A percentile compares a stretch with the other conserved stretches of the same genome.
phyloP scores from a whole-genome alignment of 2,329 filamentous ascomycete species.

The Talaromyces piceae region DNA sequence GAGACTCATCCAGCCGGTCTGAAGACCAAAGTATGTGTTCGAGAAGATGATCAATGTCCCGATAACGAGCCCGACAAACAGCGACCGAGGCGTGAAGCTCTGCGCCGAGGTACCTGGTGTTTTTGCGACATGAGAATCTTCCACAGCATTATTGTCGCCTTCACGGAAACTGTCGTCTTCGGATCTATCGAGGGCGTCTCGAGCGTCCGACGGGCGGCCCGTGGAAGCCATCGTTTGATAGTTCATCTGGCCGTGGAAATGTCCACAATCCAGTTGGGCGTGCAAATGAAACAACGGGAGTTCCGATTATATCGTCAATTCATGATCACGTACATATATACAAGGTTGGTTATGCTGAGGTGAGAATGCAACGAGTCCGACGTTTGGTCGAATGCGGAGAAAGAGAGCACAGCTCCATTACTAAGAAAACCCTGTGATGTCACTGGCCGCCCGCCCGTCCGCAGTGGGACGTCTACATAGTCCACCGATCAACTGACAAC shows the following conservation, averaged over 20 bases:
- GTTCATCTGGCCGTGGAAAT: constrained; percentile 20
- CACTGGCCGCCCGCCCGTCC: background rate
- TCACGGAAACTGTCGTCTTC: constrained; percentile 6
- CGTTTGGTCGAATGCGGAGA: background rate
- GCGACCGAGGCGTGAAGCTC: constrained; percentile 78
- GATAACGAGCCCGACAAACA: constrained; percentile 72
- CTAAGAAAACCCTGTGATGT: constrained; percentile 1
- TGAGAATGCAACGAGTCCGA: background rate
- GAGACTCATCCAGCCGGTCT: constrained; percentile 74
- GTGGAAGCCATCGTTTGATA: constrained; percentile 23
- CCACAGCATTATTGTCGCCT: background rate
- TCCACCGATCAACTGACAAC: background rate
- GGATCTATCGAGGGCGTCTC: background rate
- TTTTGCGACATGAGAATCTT: background rate
- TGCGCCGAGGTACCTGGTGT: constrained; percentile 24
- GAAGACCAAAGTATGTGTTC: constrained; percentile 98
- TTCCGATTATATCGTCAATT: background rate
- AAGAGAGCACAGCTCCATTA: constrained; percentile 1
- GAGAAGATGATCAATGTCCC: constrained; percentile 90
- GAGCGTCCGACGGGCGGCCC: constrained; percentile 3
- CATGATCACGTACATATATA: background rate
- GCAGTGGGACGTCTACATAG: background rate
- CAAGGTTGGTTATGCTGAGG: background rate
- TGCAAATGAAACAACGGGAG: background rate
- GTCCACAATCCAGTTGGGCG: background rate